Percentiles rank a stretch among this genome's conserved stretches.
Evolutionary conservation across 495 filamentous ascomycete species (phyloP).

Genomic region (Ascobolus immersus): DNA sequence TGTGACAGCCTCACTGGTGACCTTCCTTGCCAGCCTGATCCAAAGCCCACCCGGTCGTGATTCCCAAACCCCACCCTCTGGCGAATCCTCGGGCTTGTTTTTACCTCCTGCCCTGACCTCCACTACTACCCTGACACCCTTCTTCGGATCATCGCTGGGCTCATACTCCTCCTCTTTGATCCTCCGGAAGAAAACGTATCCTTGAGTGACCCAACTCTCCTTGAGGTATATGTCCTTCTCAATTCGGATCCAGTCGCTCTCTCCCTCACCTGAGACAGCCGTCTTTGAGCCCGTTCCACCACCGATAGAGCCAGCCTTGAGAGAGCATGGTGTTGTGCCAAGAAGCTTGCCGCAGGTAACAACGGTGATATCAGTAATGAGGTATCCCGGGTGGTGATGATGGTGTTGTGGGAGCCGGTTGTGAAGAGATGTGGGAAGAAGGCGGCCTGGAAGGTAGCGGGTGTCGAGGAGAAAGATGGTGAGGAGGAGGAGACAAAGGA

Average conservation of each 20-base stretch:
- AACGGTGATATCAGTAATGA: conserved; percentile 79
- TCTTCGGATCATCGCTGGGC: conserved; percentile 47
- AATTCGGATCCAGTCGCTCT: conserved; percentile 52
- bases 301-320: conserved; percentile 44
- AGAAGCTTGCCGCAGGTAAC: conserved; percentile 50
- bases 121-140: conserved; percentile 49
- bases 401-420: conserved; percentile 61
- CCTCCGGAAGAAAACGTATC: conserved; percentile 60
- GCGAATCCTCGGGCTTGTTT: conserved; percentile 53
- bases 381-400: conserved; percentile 48
- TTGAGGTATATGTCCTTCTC: conserved; percentile 81
- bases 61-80: conserved; percentile 70
- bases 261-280: too few species aligned
- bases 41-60: conserved; percentile 53
- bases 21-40: conserved; percentile 55
- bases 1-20: conserved; percentile 48
- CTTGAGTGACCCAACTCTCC: conserved; percentile 43
- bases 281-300: too few species aligned
- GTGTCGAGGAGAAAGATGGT: conserved; percentile 55
- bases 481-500: conserved; percentile 39
- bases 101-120: conserved; percentile 28
- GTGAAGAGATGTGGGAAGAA: conserved; percentile 61
- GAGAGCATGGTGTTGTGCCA: conserved; percentile 50
- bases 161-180: conserved; percentile 72
- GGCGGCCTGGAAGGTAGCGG: conserved; percentile 48